Evolutionary conservation across 78 protist genomes (phyloP), one percentile per base, ranked within the genome.

Genomic region (Dictyostelium intermedium): DNA sequence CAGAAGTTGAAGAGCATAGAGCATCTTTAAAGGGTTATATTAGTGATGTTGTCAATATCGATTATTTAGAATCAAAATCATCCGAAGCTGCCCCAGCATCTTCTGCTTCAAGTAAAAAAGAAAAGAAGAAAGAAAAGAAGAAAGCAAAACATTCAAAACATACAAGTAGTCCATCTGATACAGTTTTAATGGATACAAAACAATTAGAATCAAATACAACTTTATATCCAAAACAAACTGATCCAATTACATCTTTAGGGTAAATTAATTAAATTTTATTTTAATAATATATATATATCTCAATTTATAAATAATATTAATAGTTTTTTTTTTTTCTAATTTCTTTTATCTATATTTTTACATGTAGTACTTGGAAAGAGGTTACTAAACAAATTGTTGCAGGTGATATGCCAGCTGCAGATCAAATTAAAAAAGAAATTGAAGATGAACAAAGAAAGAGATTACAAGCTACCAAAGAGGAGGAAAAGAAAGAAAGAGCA

Each of bases 401-500:
- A 16, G 77, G 77, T 50, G 94, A 89, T 80, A 89, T 89, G 94
- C 66, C 43, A 18, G 56, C 76, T 20, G 73, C 94, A 10, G 94
- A 89, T 80, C 56, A 69, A 20, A 85, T 47, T 16, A 89, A 89
- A 78, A 89, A 89, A 69, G 94, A 89, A 30, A 89, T 89, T 89
- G 94, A 89, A 69, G 94, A 89, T 47, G 94, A 89, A 50, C 94
- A 89, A 80, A 89, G 94, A 89, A 89, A 89, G 70, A 56, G 94
- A 66, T 80, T 89, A 47, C 83, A 74, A 18, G 39, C 37, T 43
- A 69, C 94, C 11, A 89, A 89, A 80, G 94, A 89, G 56, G 94
- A 89, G 5, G 94, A 89, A 61, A 89, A 89, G 87, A 89, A 70
- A 70, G 94, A 89, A n/a, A 78, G 94, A 89, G 32, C 27, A 3